Evolutionary conservation across 495 filamentous ascomycete genomes (phyloP), one percentile per base, ranked within the genome.

Genomic region (Lophium mytilinum): DNA sequence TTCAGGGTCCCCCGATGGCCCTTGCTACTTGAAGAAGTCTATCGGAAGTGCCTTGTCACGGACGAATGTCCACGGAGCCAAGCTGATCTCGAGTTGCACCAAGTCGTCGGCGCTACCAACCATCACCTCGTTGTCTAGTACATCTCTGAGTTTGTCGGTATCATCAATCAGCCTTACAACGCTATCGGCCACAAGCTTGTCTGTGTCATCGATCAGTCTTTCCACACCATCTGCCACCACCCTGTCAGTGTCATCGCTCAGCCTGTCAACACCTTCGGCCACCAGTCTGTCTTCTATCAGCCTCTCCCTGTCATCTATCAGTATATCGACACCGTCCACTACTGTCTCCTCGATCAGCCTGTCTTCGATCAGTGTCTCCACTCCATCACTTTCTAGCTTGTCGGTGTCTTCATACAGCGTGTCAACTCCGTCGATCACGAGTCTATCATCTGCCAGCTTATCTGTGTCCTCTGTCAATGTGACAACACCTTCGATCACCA

Each of bases 1-100:
- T 24, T 4, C 21, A 1, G 45, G 46, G 5, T 12, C 12, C 18
- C 41, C 50, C 9, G 12, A 48, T 5, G 61, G 61, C 4, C 24
- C 52, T 11, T 63, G 61, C 40, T 59, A 59, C 42, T 30, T 58
- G 37, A 63, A 63, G 37, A 37, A 19, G 7, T 30, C 9, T 11
- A 9, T 61, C 33, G 53, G 35, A 9, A 19, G 17, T n/a, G 35
- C 24, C 11, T 10, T 36, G 14, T 40, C 11, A 3, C 15, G n/a
- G 0, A 14, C 36, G 4, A 18, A 51, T 9, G 37, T 53, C 35
- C 30, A 53, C 12, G 33, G 53, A 17, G 53, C 40, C 19, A 41
- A 9, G 15, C 21, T 52, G 24, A 49, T 61, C 48, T 37, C 35
- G 37, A 61, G 57, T 36, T 61, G 58, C 37, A 61, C 58, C 3